Evolutionary conservation across 176 grass and related monocot species (phyloP).

Genomic region (Musa beccarii): DNA sequence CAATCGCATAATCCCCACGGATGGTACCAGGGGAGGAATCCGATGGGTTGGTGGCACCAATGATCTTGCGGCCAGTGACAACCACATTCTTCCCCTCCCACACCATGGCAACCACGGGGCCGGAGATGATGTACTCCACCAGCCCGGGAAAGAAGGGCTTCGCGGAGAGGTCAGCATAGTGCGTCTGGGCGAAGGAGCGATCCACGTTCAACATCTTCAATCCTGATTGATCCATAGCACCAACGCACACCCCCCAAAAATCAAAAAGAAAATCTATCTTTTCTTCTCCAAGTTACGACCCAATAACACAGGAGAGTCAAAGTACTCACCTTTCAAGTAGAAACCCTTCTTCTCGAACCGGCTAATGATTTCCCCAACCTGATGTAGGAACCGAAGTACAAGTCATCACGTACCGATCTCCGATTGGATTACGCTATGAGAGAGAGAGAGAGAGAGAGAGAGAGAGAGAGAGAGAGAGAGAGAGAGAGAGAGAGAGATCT

Average conservation of each 20-base stretch:
- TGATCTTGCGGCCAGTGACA: slow-evolving; percentile 74
- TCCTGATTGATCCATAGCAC: slow-evolving; percentile 24
- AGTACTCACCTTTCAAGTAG: slow-evolving; percentile 71
- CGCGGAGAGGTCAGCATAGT: slow-evolving; percentile 79
- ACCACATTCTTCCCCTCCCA: slow-evolving; percentile 92
- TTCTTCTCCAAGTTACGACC: background rate
- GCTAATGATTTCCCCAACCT: slow-evolving; percentile 89
- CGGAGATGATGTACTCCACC: slow-evolving; percentile 88
- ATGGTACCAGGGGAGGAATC: slow-evolving; percentile 70
- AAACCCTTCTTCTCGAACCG: slow-evolving; percentile 98
- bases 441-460: background rate
- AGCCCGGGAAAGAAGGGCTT: slow-evolving; percentile 81
- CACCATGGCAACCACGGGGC: slow-evolving; percentile 92
- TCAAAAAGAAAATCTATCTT: background rate
- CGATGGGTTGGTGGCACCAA: slow-evolving; percentile 75
- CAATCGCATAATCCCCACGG: slow-evolving; percentile 75
- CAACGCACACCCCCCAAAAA: background rate
- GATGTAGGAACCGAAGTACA: background rate
- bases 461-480: background rate
- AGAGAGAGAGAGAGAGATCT: background rate
- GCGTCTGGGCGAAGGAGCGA: slow-evolving; percentile 87
- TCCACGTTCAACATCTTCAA: slow-evolving; percentile 82
- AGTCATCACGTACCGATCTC: background rate
- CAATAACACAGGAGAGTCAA: background rate
- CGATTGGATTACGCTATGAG: background rate